Evolutionary conservation across 768 basidiomycete genomes (phyloP).

Genomic region (Ramaria sp.): DNA sequence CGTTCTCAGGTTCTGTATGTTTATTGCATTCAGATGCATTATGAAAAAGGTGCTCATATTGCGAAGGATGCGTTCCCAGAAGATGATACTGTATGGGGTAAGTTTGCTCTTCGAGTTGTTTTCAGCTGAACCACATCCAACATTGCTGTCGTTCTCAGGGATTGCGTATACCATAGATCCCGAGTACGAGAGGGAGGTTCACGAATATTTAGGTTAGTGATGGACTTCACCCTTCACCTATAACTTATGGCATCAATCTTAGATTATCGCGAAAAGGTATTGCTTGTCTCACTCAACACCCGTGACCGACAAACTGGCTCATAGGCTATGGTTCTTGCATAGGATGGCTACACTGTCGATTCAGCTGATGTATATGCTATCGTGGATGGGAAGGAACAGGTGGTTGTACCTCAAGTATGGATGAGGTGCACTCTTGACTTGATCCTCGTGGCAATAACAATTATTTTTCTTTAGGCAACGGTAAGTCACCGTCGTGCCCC

Average conservation of each 20-base stretch:
- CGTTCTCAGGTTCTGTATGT: constrained; percentile 52
- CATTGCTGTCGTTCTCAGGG: constrained; percentile 30
- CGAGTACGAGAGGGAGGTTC: constrained; percentile 59
- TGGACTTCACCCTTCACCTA: not conserved
- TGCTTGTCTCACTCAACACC: not conserved
- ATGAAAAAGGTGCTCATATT: not conserved
- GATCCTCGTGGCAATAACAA: not conserved
- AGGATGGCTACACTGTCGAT: constrained; percentile 91
- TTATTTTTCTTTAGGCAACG: constrained; percentile 31
- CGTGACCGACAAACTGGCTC: too few species aligned
- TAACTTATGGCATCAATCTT: not conserved
- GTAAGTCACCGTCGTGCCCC: constrained; percentile 24
- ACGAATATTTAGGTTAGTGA: constrained; percentile 67
- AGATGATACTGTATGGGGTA: constrained; percentile 81
- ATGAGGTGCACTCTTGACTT: not conserved
- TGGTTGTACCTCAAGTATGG: constrained; percentile 42
- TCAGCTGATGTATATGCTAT: constrained; percentile 61
- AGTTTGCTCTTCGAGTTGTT: not conserved
- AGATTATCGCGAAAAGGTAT: constrained; percentile 83
- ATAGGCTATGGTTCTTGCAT: not conserved
- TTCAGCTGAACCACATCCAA: too few species aligned
- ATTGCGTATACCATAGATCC: constrained; percentile 85
- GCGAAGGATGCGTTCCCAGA: constrained; percentile 55
- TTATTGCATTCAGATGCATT: not conserved
- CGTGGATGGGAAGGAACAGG: constrained; percentile 39